phyloP scores from a whole-genome alignment of 2,329 filamentous ascomycete genomes.

The Lomentospora prolificans region DNA sequence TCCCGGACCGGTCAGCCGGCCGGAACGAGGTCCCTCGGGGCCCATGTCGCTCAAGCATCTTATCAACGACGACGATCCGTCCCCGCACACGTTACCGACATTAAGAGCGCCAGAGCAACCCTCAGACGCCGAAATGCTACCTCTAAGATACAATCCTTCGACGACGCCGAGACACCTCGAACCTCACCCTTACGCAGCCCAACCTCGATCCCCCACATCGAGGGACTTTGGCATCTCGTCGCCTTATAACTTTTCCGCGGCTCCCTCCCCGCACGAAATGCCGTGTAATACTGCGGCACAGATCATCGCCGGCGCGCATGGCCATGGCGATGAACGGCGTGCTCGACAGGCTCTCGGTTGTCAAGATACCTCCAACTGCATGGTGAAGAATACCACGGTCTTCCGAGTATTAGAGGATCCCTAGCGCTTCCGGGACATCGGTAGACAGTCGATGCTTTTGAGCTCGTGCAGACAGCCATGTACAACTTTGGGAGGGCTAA shows the following conservation, averaged over 20 bases:
- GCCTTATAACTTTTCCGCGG: background rate
- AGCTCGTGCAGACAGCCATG: background rate
- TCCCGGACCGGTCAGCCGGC: background rate
- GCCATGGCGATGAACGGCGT: conserved; percentile 18
- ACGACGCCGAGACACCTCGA: conserved; percentile 9
- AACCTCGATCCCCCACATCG: conserved; percentile 2
- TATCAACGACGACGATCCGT: conserved; percentile 7
- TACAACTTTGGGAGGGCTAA: too few relatives aligned
- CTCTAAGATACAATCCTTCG: background rate
- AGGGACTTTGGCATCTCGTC: background rate
- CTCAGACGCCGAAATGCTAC: background rate
- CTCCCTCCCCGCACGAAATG: conserved; percentile 22
- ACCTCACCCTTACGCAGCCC: conserved; percentile 5
- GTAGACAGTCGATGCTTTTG: background rate
- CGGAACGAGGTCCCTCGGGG: background rate
- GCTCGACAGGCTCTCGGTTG: conserved; percentile 22
- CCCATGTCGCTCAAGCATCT: conserved; percentile 7
- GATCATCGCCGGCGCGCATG: conserved; percentile 30
- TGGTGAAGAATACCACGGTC: conserved; percentile 24
- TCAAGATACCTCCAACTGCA: conserved; percentile 17
- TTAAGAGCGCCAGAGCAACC: background rate
- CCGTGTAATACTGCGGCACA: conserved; percentile 24
- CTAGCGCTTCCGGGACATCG: background rate
- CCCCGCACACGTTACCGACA: background rate
- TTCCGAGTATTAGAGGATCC: conserved; percentile 22